phyloP scores from a whole-genome alignment of 2,329 filamentous ascomycete genomes.

The Neofusicoccum laricinum region DNA sequence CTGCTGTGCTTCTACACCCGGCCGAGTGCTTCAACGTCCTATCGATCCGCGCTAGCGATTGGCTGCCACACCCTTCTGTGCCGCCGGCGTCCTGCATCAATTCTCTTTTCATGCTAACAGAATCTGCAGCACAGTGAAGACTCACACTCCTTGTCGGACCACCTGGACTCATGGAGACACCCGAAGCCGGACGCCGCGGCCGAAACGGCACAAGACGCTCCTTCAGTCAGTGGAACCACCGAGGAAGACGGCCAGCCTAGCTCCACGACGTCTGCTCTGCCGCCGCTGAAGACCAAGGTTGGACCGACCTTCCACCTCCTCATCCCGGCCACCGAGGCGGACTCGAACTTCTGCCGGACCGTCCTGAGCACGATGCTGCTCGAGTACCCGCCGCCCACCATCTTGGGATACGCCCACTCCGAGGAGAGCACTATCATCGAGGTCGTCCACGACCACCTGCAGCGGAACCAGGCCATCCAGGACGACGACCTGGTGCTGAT shows the following conservation, averaged over 20 bases:
- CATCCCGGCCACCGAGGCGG: constrained; percentile 49
- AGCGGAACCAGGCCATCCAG: constrained; percentile 43
- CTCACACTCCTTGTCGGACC: neutral
- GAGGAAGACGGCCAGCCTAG: neutral
- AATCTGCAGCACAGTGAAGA: neutral
- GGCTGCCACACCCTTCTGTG: neutral
- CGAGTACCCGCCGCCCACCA: constrained; percentile 56
- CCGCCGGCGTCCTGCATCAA: neutral
- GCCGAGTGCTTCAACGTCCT: too few species aligned
- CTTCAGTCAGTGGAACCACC: neutral
- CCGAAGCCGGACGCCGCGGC: neutral
- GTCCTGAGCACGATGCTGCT: constrained; percentile 57
- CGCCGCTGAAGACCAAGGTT: constrained; percentile 23
- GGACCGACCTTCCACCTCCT: constrained; percentile 51
- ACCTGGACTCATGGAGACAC: neutral
- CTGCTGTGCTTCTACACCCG: too few species aligned
- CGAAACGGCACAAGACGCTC: neutral
- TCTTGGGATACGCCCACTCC: constrained; percentile 46
- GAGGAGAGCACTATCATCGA: constrained; percentile 44
- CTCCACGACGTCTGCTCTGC: neutral
- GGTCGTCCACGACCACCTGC: constrained; percentile 46
- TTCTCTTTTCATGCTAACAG: neutral
- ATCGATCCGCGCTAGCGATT: too few species aligned
- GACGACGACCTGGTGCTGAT: constrained; percentile 63
- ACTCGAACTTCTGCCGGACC: constrained; percentile 55